These are phyloP conservation scores for Rubia occidens DNA, from an alignment of 305 asterid genomes.

Conservation along the genomic window DNA sequence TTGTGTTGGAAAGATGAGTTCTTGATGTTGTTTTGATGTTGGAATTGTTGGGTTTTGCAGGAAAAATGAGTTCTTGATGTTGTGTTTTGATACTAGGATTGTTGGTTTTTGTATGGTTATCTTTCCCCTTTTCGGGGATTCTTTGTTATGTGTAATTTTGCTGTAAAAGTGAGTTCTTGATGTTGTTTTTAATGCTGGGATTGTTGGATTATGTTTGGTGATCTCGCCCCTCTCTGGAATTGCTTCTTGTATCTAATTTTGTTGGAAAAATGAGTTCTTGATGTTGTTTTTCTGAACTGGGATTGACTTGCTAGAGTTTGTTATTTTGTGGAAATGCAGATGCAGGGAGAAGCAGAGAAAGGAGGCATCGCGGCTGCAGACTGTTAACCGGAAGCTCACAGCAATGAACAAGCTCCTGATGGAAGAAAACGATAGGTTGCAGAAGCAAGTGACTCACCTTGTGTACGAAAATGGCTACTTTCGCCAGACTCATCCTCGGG, in stretches of 20 bases:
- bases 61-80: neutral
- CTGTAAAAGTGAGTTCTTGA: too few relatives aligned
- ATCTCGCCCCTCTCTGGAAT: too few relatives aligned
- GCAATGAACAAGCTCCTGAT: conserved; percentile 52
- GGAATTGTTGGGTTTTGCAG: neutral
- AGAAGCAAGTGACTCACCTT: conserved; percentile 47
- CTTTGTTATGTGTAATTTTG: neutral
- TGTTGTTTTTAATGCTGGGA: too few relatives aligned
- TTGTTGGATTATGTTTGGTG: too few relatives aligned
- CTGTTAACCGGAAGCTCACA: conserved; percentile 47
- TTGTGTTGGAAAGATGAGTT: neutral
- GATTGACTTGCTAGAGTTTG: neutral
- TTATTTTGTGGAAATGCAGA: conserved; percentile 24
- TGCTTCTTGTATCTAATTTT: neutral
- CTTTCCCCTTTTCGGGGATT: too few relatives aligned
- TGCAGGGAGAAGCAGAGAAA: conserved; percentile 51
- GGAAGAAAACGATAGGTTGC: conserved; percentile 50
- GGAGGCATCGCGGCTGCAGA: conserved; percentile 44
- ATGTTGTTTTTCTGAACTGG: neutral
- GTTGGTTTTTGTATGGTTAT: neutral
- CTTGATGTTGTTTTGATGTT: neutral
- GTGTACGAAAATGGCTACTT: conserved; percentile 44
- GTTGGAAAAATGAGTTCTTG: neutral
- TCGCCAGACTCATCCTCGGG: conserved; percentile 38
- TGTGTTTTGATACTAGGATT: neutral